Percentiles rank a stretch among this genome's conserved stretches.
These are phyloP conservation scores for Citrus australasica DNA, from an alignment of 345 rosid species.

Conservation along the genomic window DNA sequence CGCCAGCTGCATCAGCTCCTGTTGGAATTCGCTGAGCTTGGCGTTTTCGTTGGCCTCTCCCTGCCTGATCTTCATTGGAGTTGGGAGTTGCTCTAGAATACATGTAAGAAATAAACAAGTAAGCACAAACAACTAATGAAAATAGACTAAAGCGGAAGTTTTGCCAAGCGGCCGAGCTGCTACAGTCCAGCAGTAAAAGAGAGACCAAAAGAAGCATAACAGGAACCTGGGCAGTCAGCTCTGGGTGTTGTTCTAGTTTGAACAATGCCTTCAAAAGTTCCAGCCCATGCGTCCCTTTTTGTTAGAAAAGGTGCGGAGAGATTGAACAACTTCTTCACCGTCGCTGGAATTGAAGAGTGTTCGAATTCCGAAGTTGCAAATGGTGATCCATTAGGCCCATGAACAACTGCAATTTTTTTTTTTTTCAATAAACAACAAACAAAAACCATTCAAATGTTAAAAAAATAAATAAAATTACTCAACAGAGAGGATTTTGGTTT, in stretches of 20 bases:
- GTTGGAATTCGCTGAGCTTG: conserved; percentile 71
- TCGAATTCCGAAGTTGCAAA: conserved; percentile 76
- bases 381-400: conserved; percentile 80
- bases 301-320: conserved; percentile 66
- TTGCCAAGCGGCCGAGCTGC: too few species aligned
- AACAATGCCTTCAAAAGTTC: conserved; percentile 67
- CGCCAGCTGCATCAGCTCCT: conserved; percentile 73
- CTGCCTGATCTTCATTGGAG: conserved; percentile 57
- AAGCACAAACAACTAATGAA: too few species aligned
- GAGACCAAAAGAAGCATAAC: background rate
- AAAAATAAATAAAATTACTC: background rate
- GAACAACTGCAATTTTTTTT: conserved; percentile 54
- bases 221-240: conserved; percentile 77
- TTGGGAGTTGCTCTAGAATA: conserved; percentile 42
- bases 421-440: too few species aligned
- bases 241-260: conserved; percentile 53
- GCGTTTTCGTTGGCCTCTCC: conserved; percentile 64
- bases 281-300: conserved; percentile 88
- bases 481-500: background rate
- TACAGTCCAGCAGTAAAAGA: too few species aligned
- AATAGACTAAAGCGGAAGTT: too few species aligned
- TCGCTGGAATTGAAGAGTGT: conserved; percentile 93
- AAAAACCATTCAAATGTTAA: background rate
- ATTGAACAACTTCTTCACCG: conserved; percentile 77
- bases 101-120: background rate